Percentiles rank a stretch among this genome's conserved stretches.
Evolutionary conservation across 2,329 filamentous ascomycete species (phyloP).

Genomic region (Ceratocystis albifundus): DNA sequence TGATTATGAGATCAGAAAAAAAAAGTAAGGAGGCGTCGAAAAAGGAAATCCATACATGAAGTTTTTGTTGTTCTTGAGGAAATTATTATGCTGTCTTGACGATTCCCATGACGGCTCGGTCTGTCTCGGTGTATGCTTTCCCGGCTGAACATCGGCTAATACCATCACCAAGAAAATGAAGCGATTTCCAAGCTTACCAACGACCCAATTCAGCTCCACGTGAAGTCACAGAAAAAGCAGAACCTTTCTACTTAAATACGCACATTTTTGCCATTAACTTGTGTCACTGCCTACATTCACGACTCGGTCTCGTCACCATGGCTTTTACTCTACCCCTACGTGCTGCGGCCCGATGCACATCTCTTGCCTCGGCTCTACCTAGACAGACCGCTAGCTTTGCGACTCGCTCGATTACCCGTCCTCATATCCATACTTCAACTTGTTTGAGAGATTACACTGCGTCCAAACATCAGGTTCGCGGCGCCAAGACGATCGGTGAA

Average conservation of each 20-base stretch:
- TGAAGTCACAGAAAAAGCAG: background rate
- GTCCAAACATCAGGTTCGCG: constrained; percentile 23
- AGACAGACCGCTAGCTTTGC: constrained; percentile 17
- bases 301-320: constrained; percentile 11
- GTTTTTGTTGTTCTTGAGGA: background rate
- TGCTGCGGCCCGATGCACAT: constrained; percentile 3
- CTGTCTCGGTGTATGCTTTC: background rate
- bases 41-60: background rate
- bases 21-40: background rate
- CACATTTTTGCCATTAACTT: background rate
- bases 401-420: constrained; percentile 19
- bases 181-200: constrained; percentile 4
- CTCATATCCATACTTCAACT: constrained; percentile 25
- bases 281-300: background rate
- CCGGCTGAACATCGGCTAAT: constrained; percentile 9
- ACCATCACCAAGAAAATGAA: constrained; percentile 3
- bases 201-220: background rate
- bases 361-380: background rate
- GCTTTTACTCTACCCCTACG: constrained; percentile 6
- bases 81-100: background rate
- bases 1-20: background rate
- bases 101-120: constrained; percentile 18
- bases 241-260: background rate
- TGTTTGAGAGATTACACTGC: background rate
- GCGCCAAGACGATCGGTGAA: constrained; percentile 46